A percentile compares a stretch with the other conserved stretches of the same genome.
phyloP scores from a whole-genome alignment of 176 grass and related monocot species.

The Cocos nucifera region DNA sequence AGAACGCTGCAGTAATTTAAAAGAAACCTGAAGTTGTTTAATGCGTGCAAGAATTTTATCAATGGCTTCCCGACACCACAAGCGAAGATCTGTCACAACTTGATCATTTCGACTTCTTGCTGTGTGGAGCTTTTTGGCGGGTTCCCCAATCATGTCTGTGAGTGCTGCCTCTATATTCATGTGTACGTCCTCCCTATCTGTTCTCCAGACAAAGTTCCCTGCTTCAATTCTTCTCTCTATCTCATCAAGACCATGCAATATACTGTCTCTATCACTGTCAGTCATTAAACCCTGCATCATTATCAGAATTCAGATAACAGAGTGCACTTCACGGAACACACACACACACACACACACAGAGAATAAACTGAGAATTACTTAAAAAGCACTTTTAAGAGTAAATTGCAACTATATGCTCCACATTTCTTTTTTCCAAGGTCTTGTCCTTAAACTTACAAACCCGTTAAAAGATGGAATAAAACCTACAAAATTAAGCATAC shows the following conservation, averaged over 20 bases:
- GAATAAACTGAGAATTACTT: too few relatives aligned
- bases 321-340: background rate
- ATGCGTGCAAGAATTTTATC: slow-evolving; percentile 79
- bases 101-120: slow-evolving; percentile 96
- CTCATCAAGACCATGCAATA: slow-evolving; percentile 74
- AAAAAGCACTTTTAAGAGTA: too few relatives aligned
- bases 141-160: slow-evolving; percentile 84
- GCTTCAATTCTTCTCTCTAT: slow-evolving; percentile 75
- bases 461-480: too few relatives aligned
- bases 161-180: slow-evolving; percentile 98
- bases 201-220: slow-evolving; percentile 86
- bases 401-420: too few relatives aligned
- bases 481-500: too few relatives aligned
- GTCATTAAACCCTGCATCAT: slow-evolving; percentile 77
- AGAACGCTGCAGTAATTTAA: too few relatives aligned
- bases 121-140: slow-evolving; percentile 91
- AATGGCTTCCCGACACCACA: slow-evolving; percentile 91
- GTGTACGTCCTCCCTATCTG: slow-evolving; percentile 82
- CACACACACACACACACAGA: too few relatives aligned
- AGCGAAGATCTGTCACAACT: slow-evolving; percentile 79
- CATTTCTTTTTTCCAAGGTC: too few relatives aligned
- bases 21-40: slow-evolving; percentile 74
- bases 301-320: background rate
- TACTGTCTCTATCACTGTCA: slow-evolving; percentile 55
- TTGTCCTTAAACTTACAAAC: too few relatives aligned